Conservation (phyloP, 2,329 filamentous ascomycete genomes). For the Penicillium sp. region DNA sequence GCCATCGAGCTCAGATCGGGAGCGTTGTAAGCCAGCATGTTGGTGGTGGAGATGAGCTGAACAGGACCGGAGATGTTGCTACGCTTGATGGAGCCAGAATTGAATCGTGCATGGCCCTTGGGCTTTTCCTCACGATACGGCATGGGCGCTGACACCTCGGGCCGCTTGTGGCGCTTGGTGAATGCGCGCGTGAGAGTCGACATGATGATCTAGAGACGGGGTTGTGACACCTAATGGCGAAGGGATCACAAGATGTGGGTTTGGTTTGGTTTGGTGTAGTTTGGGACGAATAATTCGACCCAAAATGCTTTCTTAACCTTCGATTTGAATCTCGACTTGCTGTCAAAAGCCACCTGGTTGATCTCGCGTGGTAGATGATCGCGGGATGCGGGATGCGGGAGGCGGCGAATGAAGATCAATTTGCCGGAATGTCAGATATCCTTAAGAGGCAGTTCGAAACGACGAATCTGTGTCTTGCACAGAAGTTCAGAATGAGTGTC, state of each 20-base stretch:
- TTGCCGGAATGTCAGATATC: conserved; percentile 31
- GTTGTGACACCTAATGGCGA: neutral
- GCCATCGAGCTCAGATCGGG: conserved; percentile 66
- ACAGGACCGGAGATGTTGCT: conserved; percentile 77
- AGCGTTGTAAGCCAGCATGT: conserved; percentile 92
- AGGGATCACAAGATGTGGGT: neutral
- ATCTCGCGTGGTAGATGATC: conserved; percentile 30
- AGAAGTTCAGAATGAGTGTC: conserved; percentile 22
- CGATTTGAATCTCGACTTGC: neutral
- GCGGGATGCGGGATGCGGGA: conserved; percentile 26
- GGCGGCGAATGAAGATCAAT: conserved; percentile 32
- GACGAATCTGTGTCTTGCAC: conserved; percentile 14
- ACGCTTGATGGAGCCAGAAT: conserved; percentile 47
- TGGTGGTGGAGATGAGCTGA: conserved; percentile 88
- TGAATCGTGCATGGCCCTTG: conserved; percentile 43
- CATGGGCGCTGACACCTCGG: conserved; percentile 46
- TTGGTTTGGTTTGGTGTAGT: neutral
- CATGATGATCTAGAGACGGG: conserved; percentile 27
- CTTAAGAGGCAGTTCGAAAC: conserved; percentile 16
- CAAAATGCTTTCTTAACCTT: neutral
- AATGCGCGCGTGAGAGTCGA: conserved; percentile 46
- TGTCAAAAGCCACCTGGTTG: conserved; percentile 15
- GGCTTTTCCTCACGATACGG: conserved; percentile 36
- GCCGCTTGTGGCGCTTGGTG: conserved; percentile 49
- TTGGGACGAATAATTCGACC: neutral